These are phyloP conservation scores for Pythium volutum DNA, from an alignment of 352 stramenopile genomes.

Conservation along the genomic window DNA sequence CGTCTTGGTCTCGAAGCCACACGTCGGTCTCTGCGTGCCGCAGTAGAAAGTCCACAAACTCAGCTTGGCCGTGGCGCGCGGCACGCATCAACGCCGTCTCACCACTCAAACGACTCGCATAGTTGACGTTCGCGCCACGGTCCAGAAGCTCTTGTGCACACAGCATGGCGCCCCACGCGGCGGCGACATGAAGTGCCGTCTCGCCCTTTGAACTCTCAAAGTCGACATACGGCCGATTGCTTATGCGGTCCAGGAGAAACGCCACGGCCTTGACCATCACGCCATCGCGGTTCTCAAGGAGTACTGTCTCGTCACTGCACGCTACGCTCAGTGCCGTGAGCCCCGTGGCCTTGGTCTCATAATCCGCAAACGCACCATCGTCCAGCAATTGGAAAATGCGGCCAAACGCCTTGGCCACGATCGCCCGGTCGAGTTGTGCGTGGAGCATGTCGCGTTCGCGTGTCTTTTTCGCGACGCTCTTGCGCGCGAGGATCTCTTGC, in stretches of 20 bases:
- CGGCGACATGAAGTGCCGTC: constrained; percentile 46
- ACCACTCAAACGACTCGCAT: constrained; percentile 25
- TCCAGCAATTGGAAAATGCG: constrained; percentile 40
- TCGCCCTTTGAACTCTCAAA: constrained; percentile 50
- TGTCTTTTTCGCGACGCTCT: constrained; percentile 46
- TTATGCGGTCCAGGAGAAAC: constrained; percentile 50
- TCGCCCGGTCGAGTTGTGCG: constrained; percentile 36
- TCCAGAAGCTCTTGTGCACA: constrained; percentile 56
- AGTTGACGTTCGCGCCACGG: constrained; percentile 50
- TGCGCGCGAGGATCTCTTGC: constrained; percentile 39
- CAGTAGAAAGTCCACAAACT: constrained; percentile 58
- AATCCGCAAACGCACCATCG: constrained; percentile 59
- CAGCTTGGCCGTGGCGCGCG: constrained; percentile 40
- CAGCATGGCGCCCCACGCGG: constrained; percentile 41
- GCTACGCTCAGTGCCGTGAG: constrained; percentile 49
- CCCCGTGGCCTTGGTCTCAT: constrained; percentile 42
- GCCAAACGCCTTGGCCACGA: constrained; percentile 44
- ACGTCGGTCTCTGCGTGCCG: constrained; percentile 35
- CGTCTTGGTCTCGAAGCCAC: constrained; percentile 28
- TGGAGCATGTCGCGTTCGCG: constrained; percentile 46
- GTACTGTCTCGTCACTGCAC: constrained; percentile 61
- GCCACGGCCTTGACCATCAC: constrained; percentile 50
- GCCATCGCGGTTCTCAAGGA: constrained; percentile 51
- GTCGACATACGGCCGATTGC: constrained; percentile 55
- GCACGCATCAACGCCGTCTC: constrained; percentile 64